phyloP scores from a whole-genome alignment of 495 filamentous ascomycete species.

The Neurospora intermedia region DNA sequence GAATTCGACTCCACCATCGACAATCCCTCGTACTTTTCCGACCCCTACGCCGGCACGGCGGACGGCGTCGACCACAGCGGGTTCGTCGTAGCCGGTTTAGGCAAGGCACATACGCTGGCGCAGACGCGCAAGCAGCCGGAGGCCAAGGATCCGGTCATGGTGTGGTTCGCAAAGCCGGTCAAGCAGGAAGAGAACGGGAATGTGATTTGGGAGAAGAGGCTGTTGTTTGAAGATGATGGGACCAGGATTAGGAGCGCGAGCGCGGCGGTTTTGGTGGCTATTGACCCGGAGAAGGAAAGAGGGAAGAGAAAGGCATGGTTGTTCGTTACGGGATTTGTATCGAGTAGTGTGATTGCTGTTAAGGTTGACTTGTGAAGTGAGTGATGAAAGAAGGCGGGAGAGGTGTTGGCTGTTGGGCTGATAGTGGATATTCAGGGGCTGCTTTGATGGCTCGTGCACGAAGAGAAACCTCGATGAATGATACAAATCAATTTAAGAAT shows the following conservation, averaged over 20 bases:
- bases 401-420: not conserved
- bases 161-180: constrained; percentile 34
- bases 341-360: constrained; percentile 41
- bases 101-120: constrained; percentile 26
- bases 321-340: constrained; percentile 47
- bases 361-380: constrained; percentile 37
- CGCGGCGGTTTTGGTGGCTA: constrained; percentile 42
- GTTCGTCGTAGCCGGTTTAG: constrained; percentile 41
- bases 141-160: constrained; percentile 34
- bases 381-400: not conserved
- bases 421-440: not conserved
- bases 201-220: constrained; percentile 26
- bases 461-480: not conserved
- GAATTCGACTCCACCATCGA: constrained; percentile 38
- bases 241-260: constrained; percentile 38
- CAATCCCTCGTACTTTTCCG: constrained; percentile 46
- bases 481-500: not conserved
- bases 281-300: constrained; percentile 25
- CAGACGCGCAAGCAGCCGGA: constrained; percentile 24
- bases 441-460: not conserved
- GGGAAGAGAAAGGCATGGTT: constrained; percentile 40
- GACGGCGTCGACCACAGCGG: constrained; percentile 41
- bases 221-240: constrained; percentile 53
- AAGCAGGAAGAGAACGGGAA: constrained; percentile 3
- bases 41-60: constrained; percentile 40